Evolutionary conservation across 2,329 filamentous ascomycete species (phyloP).

Genomic region (Aspergillus versicolor): DNA sequence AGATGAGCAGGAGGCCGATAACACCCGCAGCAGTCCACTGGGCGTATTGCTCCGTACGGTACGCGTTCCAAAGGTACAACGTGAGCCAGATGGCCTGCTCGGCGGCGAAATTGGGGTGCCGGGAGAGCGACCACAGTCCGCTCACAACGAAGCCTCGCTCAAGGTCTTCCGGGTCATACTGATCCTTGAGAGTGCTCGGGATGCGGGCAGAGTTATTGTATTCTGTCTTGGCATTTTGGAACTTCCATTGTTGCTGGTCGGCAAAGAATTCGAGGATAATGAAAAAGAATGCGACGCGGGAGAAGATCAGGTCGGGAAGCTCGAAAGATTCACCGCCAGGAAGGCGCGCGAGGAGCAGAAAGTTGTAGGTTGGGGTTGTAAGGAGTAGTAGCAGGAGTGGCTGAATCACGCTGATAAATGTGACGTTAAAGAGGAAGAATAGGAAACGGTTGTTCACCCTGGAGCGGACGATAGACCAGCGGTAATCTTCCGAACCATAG

Average conservation of each 20-base stretch:
- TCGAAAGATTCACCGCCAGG: conserved; percentile 55
- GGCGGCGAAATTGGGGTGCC: conserved; percentile 92
- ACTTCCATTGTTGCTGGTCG: conserved; percentile 92
- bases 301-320: conserved; percentile 59
- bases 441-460: conserved; percentile 67
- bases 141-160: conserved; percentile 84
- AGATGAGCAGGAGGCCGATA: conserved; percentile 70
- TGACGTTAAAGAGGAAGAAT: conserved; percentile 82
- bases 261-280: conserved; percentile 73
- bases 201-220: conserved; percentile 75
- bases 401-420: conserved; percentile 86
- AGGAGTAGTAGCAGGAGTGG: conserved; percentile 77
- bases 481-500: conserved; percentile 89
- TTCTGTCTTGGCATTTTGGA: conserved; percentile 73
- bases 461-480: conserved; percentile 76
- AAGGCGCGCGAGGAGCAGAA: conserved; percentile 70
- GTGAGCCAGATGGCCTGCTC: conserved; percentile 89
- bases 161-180: conserved; percentile 69
- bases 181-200: conserved; percentile 50
- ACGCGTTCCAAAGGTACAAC: conserved; percentile 85
- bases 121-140: conserved; percentile 82
- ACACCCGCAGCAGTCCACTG: conserved; percentile 78
- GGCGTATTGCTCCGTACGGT: conserved; percentile 66
- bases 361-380: conserved; percentile 77
- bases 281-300: conserved; percentile 55